phyloP scores from a whole-genome alignment of 345 rosid species.

The Brassica nigra region DNA sequence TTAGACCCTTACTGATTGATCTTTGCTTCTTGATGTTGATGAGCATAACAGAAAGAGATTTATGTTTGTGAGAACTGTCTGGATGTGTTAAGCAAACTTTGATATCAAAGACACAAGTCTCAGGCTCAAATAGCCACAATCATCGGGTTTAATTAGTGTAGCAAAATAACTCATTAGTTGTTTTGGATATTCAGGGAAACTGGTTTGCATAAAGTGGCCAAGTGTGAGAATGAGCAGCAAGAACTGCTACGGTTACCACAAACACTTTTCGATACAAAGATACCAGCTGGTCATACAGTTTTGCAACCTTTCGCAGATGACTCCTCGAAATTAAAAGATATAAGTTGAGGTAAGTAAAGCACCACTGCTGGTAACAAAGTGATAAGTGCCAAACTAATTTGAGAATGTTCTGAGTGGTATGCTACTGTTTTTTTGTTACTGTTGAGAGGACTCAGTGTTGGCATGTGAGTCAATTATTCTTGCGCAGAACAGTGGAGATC shows the following conservation, averaged over 20 bases:
- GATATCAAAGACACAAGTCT: no score
- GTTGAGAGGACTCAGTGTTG: conserved; percentile 86
- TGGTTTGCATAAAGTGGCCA: conserved; percentile 53
- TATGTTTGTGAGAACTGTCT: no score
- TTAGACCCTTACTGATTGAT: no score
- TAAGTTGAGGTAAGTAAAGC: conserved; percentile 57
- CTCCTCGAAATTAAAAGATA: background rate
- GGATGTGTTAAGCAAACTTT: no score
- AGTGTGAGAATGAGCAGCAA: conserved; percentile 60
- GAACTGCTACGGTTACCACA: conserved; percentile 73
- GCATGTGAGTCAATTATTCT: conserved; percentile 75
- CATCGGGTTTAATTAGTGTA: background rate
- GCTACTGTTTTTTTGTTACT: conserved; percentile 78
- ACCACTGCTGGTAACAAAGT: background rate
- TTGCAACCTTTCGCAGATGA: conserved; percentile 55
- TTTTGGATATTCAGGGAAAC: conserved; percentile 58
- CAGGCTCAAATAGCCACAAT: no score
- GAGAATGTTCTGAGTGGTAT: conserved; percentile 36
- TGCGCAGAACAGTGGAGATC: conserved; percentile 85
- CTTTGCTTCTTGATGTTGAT: no score
- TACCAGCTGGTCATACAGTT: conserved; percentile 76
- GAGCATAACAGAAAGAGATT: no score
- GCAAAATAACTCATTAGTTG: background rate
- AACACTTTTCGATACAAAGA: conserved; percentile 80
- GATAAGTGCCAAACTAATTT: background rate